Conservation (phyloP, 1,284 basidiomycete genomes). For the Polyporus tsugae region DNA sequence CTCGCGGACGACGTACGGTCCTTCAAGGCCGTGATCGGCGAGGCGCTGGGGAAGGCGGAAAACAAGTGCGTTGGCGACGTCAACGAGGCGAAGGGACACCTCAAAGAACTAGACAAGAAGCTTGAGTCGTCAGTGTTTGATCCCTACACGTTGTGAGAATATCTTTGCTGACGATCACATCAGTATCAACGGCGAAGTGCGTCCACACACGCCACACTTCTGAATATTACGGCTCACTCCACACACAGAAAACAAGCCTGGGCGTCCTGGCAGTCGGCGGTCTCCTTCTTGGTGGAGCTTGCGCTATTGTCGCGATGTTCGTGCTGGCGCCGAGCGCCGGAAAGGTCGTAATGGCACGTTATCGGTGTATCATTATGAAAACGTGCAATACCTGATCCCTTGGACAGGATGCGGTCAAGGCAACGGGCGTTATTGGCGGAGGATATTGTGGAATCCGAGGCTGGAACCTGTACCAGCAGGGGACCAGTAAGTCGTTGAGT, state of each 20-base stretch:
- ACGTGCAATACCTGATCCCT: not conserved
- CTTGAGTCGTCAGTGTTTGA: slow-evolving; percentile 7
- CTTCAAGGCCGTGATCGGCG: slow-evolving; percentile 10
- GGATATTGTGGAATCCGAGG: not conserved
- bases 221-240: not conserved
- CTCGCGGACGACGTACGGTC: slow-evolving; percentile 12
- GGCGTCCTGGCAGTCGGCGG: not conserved
- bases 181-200: not conserved
- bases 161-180: too few relatives aligned
- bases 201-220: not conserved
- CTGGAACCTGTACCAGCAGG: not conserved
- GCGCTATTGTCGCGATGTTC: not conserved
- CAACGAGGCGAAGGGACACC: slow-evolving; percentile 1
- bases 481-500: not conserved
- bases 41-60: slow-evolving; percentile 8
- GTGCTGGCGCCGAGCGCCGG: not conserved
- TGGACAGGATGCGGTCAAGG: not conserved
- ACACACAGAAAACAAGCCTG: not conserved
- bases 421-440: not conserved
- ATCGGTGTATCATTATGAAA: too few relatives aligned
- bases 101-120: slow-evolving; percentile 9
- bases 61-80: slow-evolving; percentile 8
- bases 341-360: not conserved
- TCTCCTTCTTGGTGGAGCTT: not conserved
- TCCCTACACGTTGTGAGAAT: too few relatives aligned